Evolutionary conservation across 768 basidiomycete species (phyloP).

Genomic region (Amanita jacksonii): DNA sequence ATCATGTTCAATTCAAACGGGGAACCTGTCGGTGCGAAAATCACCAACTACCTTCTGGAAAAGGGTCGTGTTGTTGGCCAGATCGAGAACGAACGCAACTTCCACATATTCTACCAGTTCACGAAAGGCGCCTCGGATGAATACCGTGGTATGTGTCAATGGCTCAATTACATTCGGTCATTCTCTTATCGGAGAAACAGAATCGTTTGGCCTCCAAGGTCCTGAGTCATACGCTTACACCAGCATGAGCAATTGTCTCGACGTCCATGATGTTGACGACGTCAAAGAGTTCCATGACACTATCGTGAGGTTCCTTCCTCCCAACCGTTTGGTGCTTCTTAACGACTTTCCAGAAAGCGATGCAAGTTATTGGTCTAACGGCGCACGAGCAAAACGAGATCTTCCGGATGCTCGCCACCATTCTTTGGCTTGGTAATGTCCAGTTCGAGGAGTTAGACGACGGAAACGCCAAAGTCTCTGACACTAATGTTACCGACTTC

Average conservation of each 20-base stretch:
- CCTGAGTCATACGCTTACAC: constrained; percentile 95
- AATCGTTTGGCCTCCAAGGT: constrained; percentile 90
- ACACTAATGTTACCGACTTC: constrained; percentile 89
- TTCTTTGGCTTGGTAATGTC: constrained; percentile 96
- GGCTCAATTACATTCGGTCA: background rate
- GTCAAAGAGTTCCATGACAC: constrained; percentile 81
- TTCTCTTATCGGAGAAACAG: constrained; percentile 30
- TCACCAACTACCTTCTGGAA: constrained; percentile 96
- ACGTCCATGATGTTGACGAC: constrained; percentile 89
- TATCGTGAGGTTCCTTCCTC: constrained; percentile 41
- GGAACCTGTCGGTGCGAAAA: constrained; percentile 94
- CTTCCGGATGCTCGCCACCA: constrained; percentile 82
- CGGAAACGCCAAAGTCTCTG: constrained; percentile 74
- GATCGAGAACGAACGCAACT: constrained; percentile 92
- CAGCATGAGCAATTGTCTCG: constrained; percentile 83
- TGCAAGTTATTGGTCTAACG: constrained; percentile 87
- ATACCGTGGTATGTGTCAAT: constrained; percentile 60
- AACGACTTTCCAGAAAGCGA: constrained; percentile 58
- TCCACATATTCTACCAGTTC: constrained; percentile 99
- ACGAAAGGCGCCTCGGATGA: constrained; percentile 89
- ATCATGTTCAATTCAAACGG: constrained; percentile 96
- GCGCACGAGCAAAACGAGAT: constrained; percentile 84
- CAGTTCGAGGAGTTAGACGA: constrained; percentile 85
- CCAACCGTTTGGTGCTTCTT: no score
- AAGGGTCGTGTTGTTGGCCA: constrained; percentile 97